These are phyloP conservation scores for Graphiopsis chlorocephala DNA, from an alignment of 2,329 filamentous ascomycete species.

Conservation along the genomic window DNA sequence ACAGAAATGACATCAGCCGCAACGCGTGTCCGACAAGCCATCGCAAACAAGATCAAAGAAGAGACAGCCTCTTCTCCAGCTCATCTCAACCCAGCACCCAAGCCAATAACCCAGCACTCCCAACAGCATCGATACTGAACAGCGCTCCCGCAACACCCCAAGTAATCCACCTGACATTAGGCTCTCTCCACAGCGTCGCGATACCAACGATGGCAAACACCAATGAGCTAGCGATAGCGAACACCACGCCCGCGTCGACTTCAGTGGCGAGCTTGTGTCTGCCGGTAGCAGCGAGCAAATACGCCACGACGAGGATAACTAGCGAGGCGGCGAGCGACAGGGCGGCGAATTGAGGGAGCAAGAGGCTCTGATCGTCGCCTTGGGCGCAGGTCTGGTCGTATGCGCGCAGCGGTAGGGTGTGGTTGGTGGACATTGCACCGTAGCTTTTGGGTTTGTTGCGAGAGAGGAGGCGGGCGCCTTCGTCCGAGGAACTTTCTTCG, in stretches of 20 bases:
- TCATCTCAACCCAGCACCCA: slow-evolving; percentile 40
- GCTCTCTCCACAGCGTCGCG: slow-evolving; percentile 55
- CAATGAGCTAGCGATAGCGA: slow-evolving; percentile 66
- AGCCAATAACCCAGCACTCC: slow-evolving; percentile 54
- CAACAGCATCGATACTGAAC: slow-evolving; percentile 48
- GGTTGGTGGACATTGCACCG: background rate
- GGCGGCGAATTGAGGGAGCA: slow-evolving; percentile 36
- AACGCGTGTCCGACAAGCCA: background rate
- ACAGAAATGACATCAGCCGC: background rate
- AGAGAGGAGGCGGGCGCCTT: slow-evolving; percentile 22
- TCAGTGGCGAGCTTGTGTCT: slow-evolving; percentile 65
- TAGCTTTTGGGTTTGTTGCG: slow-evolving; percentile 2
- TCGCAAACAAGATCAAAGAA: background rate
- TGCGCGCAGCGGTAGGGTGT: background rate
- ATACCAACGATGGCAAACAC: slow-evolving; percentile 62
- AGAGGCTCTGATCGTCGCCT: background rate
- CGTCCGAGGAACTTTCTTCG: slow-evolving; percentile 31
- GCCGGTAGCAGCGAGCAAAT: slow-evolving; percentile 65
- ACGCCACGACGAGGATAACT: slow-evolving; percentile 62
- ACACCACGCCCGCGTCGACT: slow-evolving; percentile 69
- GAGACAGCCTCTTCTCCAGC: background rate
- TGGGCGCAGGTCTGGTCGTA: background rate
- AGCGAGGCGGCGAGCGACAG: slow-evolving; percentile 60
- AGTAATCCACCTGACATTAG: slow-evolving; percentile 44
- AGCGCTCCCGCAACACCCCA: slow-evolving; percentile 45